Percentiles rank a stretch among this genome's conserved stretches.
Conservation (phyloP, 495 filamentous ascomycete species). For the Neohortaea acidophila region DNA sequence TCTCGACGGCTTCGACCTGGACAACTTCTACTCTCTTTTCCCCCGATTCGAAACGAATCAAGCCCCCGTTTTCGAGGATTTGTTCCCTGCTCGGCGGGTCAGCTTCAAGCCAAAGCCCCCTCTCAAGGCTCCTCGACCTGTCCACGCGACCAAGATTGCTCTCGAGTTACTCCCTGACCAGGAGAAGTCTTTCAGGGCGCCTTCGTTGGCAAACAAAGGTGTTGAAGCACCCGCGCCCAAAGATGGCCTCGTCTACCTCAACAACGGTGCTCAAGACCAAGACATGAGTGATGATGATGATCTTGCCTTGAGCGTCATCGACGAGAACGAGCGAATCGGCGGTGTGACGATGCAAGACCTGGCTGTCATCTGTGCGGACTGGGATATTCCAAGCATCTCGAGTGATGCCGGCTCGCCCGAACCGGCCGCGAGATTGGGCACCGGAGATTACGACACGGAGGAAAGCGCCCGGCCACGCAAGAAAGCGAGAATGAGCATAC, state of each 20-base stretch:
- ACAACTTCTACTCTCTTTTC: constrained; percentile 52
- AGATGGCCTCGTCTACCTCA: not conserved
- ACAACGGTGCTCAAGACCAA: constrained; percentile 24
- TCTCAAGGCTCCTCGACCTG: constrained; percentile 57
- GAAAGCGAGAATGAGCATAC: constrained; percentile 2
- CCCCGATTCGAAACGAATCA: constrained; percentile 53
- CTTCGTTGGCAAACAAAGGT: not conserved
- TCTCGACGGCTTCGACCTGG: constrained; percentile 31
- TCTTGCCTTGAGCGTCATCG: constrained; percentile 39
- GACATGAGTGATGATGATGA: constrained; percentile 36
- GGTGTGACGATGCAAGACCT: constrained; percentile 62
- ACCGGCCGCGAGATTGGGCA: too few relatives aligned
- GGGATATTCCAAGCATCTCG: constrained; percentile 31
- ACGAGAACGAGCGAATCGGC: constrained; percentile 49
- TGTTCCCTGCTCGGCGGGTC: constrained; percentile 60
- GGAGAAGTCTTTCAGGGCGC: constrained; percentile 58
- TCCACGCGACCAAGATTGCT: constrained; percentile 73
- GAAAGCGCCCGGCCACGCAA: constrained; percentile 25
- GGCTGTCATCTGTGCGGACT: constrained; percentile 66
- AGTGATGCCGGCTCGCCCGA: too few relatives aligned
- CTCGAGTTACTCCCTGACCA: constrained; percentile 71
- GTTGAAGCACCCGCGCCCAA: not conserved
- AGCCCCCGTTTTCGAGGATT: constrained; percentile 51
- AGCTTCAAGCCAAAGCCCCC: constrained; percentile 54
- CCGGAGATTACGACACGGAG: constrained; percentile 7